These are phyloP conservation scores for Backusella morwellensis DNA, from an alignment of 192 early-diverging fungal genomes.

Conservation along the genomic window DNA sequence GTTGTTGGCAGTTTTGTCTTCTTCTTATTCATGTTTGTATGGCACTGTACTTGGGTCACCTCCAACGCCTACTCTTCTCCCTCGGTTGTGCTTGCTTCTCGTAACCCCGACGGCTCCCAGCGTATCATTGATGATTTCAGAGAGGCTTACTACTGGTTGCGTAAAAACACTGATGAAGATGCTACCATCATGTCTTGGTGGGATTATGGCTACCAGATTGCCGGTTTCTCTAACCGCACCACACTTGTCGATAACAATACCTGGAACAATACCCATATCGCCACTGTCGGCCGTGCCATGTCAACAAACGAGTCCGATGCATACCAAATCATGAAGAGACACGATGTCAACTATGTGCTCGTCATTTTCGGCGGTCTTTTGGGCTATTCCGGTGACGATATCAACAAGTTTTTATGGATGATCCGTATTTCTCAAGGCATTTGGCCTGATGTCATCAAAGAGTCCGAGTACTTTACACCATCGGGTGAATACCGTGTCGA, in stretches of 20 bases:
- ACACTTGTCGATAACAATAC: slow-evolving; percentile 99
- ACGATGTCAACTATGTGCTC: slow-evolving; percentile 97
- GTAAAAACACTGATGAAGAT: slow-evolving; percentile 91
- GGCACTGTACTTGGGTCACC: slow-evolving; percentile 99
- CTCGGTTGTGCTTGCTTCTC: slow-evolving; percentile 94
- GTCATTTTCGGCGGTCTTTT: slow-evolving; percentile 96
- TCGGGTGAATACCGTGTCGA: slow-evolving; percentile 93
- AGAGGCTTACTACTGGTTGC: slow-evolving; percentile 99
- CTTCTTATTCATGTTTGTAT: slow-evolving; percentile 81
- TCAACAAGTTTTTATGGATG: slow-evolving; percentile 99
- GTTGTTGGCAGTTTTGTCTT: slow-evolving; percentile 68
- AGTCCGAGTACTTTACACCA: slow-evolving; percentile 83
- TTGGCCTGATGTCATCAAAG: slow-evolving; percentile 92
- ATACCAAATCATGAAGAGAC: slow-evolving; percentile 86
- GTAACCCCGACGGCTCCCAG: slow-evolving; percentile 83
- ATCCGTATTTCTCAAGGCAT: slow-evolving; percentile 96
- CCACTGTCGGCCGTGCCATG: slow-evolving; percentile 93
- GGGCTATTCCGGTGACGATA: slow-evolving; percentile 99
- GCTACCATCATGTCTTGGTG: slow-evolving; percentile 99
- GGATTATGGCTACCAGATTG: slow-evolving; percentile 99
- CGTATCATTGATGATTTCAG: slow-evolving; percentile 99
- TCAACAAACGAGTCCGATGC: slow-evolving; percentile 86
- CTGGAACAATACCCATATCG: slow-evolving; percentile 99
- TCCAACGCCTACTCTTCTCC: slow-evolving; percentile 98
- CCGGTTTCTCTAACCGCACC: slow-evolving; percentile 97